A percentile compares a stretch with the other conserved stretches of the same genome.
Evolutionary conservation across 2,329 filamentous ascomycete species (phyloP).

Genomic region (Clarireedia monteithiana): DNA sequence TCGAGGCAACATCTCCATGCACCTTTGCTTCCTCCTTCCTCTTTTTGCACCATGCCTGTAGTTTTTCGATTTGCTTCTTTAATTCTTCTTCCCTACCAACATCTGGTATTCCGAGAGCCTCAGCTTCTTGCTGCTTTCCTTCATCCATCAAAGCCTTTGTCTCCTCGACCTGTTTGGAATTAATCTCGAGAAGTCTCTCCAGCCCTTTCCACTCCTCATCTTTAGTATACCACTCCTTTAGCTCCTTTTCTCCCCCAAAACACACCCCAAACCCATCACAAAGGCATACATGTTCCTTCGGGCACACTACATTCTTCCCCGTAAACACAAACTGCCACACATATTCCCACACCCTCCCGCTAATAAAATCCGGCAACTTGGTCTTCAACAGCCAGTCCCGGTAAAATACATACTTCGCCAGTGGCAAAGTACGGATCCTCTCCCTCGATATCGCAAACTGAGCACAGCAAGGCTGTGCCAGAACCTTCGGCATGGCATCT

Average conservation of each 20-base stretch:
- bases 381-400: conserved; percentile 54
- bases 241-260: conserved; percentile 25
- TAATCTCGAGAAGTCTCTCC: neutral
- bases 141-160: neutral
- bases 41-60: conserved; percentile 13
- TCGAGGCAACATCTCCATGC: conserved; percentile 16
- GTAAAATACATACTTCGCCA: conserved; percentile 46
- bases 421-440: conserved; percentile 40
- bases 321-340: conserved; percentile 60
- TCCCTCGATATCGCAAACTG: conserved; percentile 55
- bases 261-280: conserved; percentile 29
- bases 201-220: neutral
- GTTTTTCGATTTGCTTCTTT: conserved; percentile 11
- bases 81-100: conserved; percentile 10
- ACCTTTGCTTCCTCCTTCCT: conserved; percentile 15
- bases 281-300: conserved; percentile 24
- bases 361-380: conserved; percentile 43
- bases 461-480: conserved; percentile 53
- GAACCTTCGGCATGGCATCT: conserved; percentile 35
- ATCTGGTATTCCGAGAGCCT: conserved; percentile 9
- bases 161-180: neutral
- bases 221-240: neutral
- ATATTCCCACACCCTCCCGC: conserved; percentile 56
- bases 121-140: neutral
- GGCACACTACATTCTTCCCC: conserved; percentile 33